Evolutionary conservation across 2,329 filamentous ascomycete species (phyloP).

Genomic region (Teratosphaeria epicoccoides): DNA sequence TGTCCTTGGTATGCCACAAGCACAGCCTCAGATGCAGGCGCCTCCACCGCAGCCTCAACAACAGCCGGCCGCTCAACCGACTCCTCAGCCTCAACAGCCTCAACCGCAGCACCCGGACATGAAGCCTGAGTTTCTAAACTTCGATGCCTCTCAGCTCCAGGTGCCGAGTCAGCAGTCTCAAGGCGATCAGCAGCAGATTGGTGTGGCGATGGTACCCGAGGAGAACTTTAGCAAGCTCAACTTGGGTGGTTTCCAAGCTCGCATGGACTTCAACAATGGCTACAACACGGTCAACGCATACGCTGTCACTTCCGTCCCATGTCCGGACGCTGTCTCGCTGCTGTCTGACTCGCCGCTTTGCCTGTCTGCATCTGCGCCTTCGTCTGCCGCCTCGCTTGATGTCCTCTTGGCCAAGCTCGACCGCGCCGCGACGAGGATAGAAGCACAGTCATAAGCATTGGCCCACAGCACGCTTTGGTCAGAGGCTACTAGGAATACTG

Average conservation of each 20-base stretch:
- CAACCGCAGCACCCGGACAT: constrained; percentile 16
- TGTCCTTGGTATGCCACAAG: constrained; percentile 16
- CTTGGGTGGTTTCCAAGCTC: constrained; percentile 45
- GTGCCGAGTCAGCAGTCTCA: constrained; percentile 17
- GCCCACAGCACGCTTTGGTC: not conserved
- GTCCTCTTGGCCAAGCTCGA: constrained; percentile 23
- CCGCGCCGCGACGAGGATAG: constrained; percentile 12
- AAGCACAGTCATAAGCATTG: not conserved
- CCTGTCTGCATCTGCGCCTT: constrained; percentile 1
- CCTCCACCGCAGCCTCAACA: constrained; percentile 16
- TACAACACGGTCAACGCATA: constrained; percentile 24
- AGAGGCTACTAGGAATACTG: not conserved
- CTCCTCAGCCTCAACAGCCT: constrained; percentile 10
- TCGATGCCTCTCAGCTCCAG: constrained; percentile 29
- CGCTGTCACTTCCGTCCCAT: constrained; percentile 21
- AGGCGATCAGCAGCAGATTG: constrained; percentile 41
- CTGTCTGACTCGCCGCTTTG: constrained; percentile 10
- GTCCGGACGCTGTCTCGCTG: constrained; percentile 17
- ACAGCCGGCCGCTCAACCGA: not conserved
- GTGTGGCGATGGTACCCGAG: constrained; percentile 76
- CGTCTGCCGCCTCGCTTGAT: constrained; percentile 11
- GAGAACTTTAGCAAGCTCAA: constrained; percentile 66
- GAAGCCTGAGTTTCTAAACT: constrained; percentile 27
- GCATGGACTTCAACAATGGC: constrained; percentile 38
- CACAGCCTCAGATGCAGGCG: constrained; percentile 20